Percentiles rank a stretch among this genome's conserved stretches.
phyloP scores from a whole-genome alignment of 169 alveolate species.

The Theileria sp. region DNA sequence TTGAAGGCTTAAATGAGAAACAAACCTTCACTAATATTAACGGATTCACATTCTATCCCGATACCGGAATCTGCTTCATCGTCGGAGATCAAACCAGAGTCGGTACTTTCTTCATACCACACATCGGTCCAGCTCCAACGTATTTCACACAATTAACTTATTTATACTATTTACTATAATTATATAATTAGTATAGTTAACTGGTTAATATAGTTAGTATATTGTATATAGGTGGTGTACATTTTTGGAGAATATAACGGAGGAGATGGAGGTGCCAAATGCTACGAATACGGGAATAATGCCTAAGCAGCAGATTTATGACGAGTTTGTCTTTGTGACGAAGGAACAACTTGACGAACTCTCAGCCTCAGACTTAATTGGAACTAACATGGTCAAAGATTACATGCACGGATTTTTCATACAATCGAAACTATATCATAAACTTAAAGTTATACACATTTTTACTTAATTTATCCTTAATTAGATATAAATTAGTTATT shows the following conservation, averaged over 20 bases:
- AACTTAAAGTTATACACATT: slow-evolving; percentile 32
- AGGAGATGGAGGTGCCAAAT: slow-evolving; percentile 90
- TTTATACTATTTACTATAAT: no score
- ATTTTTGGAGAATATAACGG: slow-evolving; percentile 93
- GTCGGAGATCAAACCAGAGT: slow-evolving; percentile 91
- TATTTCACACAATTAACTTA: not conserved
- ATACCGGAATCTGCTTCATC: slow-evolving; percentile 89
- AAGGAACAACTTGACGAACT: slow-evolving; percentile 89
- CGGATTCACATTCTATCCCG: slow-evolving; percentile 77
- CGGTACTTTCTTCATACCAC: slow-evolving; percentile 91
- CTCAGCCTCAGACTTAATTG: slow-evolving; percentile 88
- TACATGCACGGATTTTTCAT: slow-evolving; percentile 93
- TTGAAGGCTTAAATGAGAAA: slow-evolving; percentile 60
- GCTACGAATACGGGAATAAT: slow-evolving; percentile 66
- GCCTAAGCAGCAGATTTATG: slow-evolving; percentile 70
- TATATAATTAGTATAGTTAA: no score
- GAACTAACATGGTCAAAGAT: slow-evolving; percentile 90
- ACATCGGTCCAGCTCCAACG: slow-evolving; percentile 93
- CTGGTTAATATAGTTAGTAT: not conserved
- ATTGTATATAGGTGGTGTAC: slow-evolving; percentile 86
- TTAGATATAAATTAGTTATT: no score
- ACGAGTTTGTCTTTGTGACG: slow-evolving; percentile 92
- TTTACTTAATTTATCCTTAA: no score
- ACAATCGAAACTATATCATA: slow-evolving; percentile 28
- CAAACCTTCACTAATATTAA: slow-evolving; percentile 39